Evolutionary conservation across 192 early-diverging fungal species (phyloP).

Genomic region (Backusella luteola): DNA sequence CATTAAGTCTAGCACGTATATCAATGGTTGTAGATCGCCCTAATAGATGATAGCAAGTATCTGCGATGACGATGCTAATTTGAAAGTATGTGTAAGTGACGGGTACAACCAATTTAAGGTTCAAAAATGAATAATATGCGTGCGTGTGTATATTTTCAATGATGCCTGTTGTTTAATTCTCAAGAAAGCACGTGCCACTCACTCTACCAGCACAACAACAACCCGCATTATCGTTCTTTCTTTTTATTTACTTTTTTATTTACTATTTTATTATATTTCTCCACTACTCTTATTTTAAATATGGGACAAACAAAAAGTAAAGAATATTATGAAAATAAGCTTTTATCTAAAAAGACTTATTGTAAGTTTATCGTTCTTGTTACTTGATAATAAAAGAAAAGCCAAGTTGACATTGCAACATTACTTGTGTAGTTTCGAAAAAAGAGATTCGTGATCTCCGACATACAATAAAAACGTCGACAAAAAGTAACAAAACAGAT

Average conservation of each 20-base stretch:
- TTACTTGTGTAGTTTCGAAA: constrained; percentile 37
- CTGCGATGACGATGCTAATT: too few relatives aligned
- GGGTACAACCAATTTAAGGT: background rate
- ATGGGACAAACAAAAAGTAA: constrained; percentile 53
- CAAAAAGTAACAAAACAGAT: constrained; percentile 24
- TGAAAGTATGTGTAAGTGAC: background rate
- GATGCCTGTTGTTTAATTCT: background rate
- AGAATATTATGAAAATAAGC: constrained; percentile 42
- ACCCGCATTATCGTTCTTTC: background rate
- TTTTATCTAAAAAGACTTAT: constrained; percentile 46
- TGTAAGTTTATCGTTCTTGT: constrained; percentile 29
- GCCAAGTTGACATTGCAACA: background rate
- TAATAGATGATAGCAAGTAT: too few relatives aligned
- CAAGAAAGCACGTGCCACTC: background rate
- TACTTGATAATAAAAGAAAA: background rate
- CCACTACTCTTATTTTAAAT: background rate
- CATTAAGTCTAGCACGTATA: too few relatives aligned
- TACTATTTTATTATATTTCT: background rate
- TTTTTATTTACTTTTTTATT: background rate
- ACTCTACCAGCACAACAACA: background rate
- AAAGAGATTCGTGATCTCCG: constrained; percentile 46
- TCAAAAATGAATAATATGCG: background rate
- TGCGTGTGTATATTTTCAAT: background rate
- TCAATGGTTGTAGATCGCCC: too few relatives aligned
- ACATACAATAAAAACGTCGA: constrained; percentile 40